Percentiles rank a stretch among this genome's conserved stretches.
phyloP scores from a whole-genome alignment of 2,329 filamentous ascomycete genomes.

The Cadophora gregata region DNA sequence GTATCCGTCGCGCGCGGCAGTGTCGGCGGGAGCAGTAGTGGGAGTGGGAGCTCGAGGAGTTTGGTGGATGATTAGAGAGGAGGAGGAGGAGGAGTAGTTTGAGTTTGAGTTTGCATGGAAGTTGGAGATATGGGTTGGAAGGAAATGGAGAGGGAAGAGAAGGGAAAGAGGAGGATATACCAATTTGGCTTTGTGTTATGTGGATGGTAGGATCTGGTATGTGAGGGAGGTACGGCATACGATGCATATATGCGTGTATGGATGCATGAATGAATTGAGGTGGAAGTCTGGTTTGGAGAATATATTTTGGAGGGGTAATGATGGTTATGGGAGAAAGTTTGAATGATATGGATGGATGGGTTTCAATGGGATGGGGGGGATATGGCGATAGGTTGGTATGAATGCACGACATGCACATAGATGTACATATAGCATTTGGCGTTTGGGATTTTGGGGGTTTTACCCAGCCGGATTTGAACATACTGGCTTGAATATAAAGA shows the following conservation, averaged over 20 bases:
- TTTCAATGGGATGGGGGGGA: slow-evolving; percentile 10
- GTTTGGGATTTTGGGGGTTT: slow-evolving; percentile 16
- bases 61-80: slow-evolving; percentile 40
- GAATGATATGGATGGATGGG: slow-evolving; percentile 19
- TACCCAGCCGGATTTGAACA: not conserved
- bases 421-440: slow-evolving; percentile 30
- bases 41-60: slow-evolving; percentile 33
- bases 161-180: slow-evolving; percentile 9
- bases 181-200: slow-evolving; percentile 9
- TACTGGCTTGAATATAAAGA: slow-evolving; percentile 13
- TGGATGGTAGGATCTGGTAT: too few species aligned
- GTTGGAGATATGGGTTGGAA: not conserved
- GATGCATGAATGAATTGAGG: not conserved
- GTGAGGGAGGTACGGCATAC: not conserved
- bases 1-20: slow-evolving; percentile 54
- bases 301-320: not conserved
- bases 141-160: not conserved
- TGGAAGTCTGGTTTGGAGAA: slow-evolving; percentile 10
- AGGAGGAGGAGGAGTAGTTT: not conserved
- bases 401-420: slow-evolving; percentile 13
- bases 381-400: slow-evolving; percentile 13
- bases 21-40: slow-evolving; percentile 28
- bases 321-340: slow-evolving; percentile 15
- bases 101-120: not conserved
- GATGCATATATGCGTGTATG: too few species aligned